Evolutionary conservation across 202 grass and related monocot genomes (phyloP).

Genomic region (Eragrostis tef): DNA sequence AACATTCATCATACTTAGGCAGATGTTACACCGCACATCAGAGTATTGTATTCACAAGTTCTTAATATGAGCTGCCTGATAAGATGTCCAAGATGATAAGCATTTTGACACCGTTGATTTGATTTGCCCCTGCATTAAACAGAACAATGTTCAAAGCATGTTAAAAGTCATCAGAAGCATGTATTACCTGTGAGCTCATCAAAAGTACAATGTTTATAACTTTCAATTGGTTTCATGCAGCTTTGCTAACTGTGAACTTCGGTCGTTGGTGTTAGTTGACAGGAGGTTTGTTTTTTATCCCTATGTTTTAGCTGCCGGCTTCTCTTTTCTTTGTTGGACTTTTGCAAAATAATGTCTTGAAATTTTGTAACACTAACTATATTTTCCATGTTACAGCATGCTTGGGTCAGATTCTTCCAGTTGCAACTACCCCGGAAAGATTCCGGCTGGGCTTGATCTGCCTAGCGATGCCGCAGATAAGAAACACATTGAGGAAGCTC

Average conservation of each 20-base stretch:
- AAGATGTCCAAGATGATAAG: neutral
- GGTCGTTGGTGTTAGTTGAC: conserved; percentile 79
- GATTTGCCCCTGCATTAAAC: neutral
- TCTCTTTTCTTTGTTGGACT: neutral
- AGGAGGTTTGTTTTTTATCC: conserved; percentile 59
- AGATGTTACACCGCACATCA: neutral
- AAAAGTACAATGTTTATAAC: neutral
- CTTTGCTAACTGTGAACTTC: conserved; percentile 92
- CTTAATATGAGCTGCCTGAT: neutral
- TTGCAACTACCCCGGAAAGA: conserved; percentile 71
- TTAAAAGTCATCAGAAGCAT: conserved; percentile 7
- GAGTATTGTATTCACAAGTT: neutral
- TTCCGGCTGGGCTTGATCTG: conserved; percentile 55
- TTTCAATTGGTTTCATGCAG: conserved; percentile 48
- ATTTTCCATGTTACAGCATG: conserved; percentile 49
- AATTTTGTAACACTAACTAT: neutral
- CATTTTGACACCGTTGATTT: neutral
- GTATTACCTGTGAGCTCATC: neutral
- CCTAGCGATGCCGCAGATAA: conserved; percentile 53
- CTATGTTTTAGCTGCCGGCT: neutral
- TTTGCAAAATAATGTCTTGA: neutral
- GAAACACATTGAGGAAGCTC: conserved; percentile 20
- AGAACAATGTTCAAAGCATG: neutral
- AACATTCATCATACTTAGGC: conserved; percentile 9
- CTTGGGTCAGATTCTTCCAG: conserved; percentile 46